These are phyloP conservation scores for Trametes pubescens DNA, from an alignment of 1,284 basidiomycete genomes.

Conservation along the genomic window DNA sequence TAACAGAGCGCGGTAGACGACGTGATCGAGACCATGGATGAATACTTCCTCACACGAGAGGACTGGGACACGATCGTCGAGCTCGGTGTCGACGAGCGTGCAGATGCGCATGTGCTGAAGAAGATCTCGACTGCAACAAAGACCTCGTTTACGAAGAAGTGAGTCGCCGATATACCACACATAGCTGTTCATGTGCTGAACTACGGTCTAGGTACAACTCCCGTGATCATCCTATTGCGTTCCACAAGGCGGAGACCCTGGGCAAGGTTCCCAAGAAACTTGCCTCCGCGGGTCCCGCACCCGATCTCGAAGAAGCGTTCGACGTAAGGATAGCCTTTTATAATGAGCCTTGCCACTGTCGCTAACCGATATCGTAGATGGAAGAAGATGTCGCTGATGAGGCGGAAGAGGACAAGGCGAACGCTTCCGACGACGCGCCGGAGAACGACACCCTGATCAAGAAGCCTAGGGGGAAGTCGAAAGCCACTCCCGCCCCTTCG, in stretches of 20 bases:
- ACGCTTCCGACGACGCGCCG: constrained; percentile 46
- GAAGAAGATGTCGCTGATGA: constrained; percentile 52
- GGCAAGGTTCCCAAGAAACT: constrained; percentile 84
- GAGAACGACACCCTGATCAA: constrained; percentile 63
- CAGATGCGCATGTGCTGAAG: constrained; percentile 80
- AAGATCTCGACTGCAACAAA: constrained; percentile 87
- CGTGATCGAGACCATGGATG: constrained; percentile 91
- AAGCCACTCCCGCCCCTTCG: constrained; percentile 21
- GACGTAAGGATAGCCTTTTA: constrained; percentile 49
- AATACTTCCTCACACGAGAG: constrained; percentile 92
- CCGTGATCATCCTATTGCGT: constrained; percentile 88
- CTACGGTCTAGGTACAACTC: constrained; percentile 76
- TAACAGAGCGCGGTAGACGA: constrained; percentile 80
- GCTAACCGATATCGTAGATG: constrained; percentile 36
- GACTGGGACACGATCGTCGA: constrained; percentile 98
- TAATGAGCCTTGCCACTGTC: not conserved
- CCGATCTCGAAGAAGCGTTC: constrained; percentile 91
- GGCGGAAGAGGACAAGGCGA: constrained; percentile 48
- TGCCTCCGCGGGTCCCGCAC: constrained; percentile 70
- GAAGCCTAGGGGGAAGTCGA: constrained; percentile 46
- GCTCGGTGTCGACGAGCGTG: constrained; percentile 86
- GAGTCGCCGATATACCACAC: constrained; percentile 37
- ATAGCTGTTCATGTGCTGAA: not conserved
- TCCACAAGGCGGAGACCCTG: constrained; percentile 85
- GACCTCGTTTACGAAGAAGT: constrained; percentile 88